These are phyloP conservation scores for Cryptosporidium felis DNA, from an alignment of 169 alveolate genomes.

Conservation along the genomic window DNA sequence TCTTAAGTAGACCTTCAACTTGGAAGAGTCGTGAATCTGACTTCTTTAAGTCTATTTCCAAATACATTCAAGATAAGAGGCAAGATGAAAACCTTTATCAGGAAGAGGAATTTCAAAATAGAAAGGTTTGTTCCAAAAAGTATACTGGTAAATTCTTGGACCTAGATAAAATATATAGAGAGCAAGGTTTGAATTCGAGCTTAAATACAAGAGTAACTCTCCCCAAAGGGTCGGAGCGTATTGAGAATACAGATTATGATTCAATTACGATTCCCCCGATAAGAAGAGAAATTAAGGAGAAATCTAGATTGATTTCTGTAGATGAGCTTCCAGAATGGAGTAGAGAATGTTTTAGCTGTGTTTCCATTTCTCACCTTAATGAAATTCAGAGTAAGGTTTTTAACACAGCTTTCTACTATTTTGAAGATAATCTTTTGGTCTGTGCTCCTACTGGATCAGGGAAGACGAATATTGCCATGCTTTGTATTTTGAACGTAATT, in stretches of 20 bases:
- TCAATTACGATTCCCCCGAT: conserved; percentile 81
- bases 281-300: conserved; percentile 73
- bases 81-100: not conserved
- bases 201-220: conserved; percentile 88
- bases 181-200: conserved; percentile 88
- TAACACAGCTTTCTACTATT: conserved; percentile 90
- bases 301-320: conserved; percentile 78
- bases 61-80: conserved; percentile 5
- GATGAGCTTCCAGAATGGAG: conserved; percentile 95
- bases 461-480: conserved; percentile 99
- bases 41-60: conserved; percentile 50
- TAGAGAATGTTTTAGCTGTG: conserved; percentile 87
- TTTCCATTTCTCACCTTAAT: conserved; percentile 85
- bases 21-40: conserved; percentile 7
- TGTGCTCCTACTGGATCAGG: conserved; percentile 99
- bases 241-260: conserved; percentile 87
- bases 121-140: conserved; percentile 22
- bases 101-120: conserved; percentile 28
- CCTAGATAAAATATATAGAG: conserved; percentile 83
- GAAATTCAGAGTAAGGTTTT: conserved; percentile 94
- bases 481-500: conserved; percentile 94
- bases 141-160: conserved; percentile 76
- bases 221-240: conserved; percentile 91
- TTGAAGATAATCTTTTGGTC: conserved; percentile 94
- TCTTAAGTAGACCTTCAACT: conserved; percentile 17